A percentile compares a stretch with the other conserved stretches of the same genome.
These are phyloP conservation scores for Colletotrichum somersetense DNA, from an alignment of 2,329 filamentous ascomycete species.

Conservation along the genomic window DNA sequence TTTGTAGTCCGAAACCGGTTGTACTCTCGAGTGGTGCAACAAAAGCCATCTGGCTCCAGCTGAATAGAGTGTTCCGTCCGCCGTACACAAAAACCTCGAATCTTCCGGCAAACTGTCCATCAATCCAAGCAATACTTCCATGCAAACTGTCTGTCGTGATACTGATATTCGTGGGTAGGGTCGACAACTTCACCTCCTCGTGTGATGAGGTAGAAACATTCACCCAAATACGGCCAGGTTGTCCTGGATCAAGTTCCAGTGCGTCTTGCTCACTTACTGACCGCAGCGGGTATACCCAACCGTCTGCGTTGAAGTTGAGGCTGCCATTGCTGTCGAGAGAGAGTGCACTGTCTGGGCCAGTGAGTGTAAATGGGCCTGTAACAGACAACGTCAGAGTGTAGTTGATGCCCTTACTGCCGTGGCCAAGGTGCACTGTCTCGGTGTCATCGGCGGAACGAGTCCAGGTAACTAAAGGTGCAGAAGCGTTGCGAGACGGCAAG, in stretches of 20 bases:
- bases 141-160: slow-evolving; percentile 59
- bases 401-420: slow-evolving; percentile 60
- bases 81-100: slow-evolving; percentile 69
- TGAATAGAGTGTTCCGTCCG: slow-evolving; percentile 63
- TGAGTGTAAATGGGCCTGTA: slow-evolving; percentile 27
- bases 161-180: slow-evolving; percentile 50
- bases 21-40: slow-evolving; percentile 60
- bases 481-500: slow-evolving; percentile 29
- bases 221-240: slow-evolving; percentile 65
- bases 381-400: slow-evolving; percentile 56
- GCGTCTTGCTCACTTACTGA: slow-evolving; percentile 57
- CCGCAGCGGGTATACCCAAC: slow-evolving; percentile 62
- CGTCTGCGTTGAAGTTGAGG: slow-evolving; percentile 43
- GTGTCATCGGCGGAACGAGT: slow-evolving; percentile 31
- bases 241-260: slow-evolving; percentile 60
- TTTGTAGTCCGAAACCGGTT: neutral
- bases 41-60: slow-evolving; percentile 70
- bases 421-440: slow-evolving; percentile 44
- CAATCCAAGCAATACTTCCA: slow-evolving; percentile 63
- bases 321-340: neutral
- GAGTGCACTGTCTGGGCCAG: slow-evolving; percentile 15
- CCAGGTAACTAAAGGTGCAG: slow-evolving; percentile 51
- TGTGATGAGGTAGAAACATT: slow-evolving; percentile 62
- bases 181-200: slow-evolving; percentile 51
- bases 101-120: slow-evolving; percentile 59